Conservation (phyloP, 2,329 filamentous ascomycete genomes). For the Exophiala sp. region DNA sequence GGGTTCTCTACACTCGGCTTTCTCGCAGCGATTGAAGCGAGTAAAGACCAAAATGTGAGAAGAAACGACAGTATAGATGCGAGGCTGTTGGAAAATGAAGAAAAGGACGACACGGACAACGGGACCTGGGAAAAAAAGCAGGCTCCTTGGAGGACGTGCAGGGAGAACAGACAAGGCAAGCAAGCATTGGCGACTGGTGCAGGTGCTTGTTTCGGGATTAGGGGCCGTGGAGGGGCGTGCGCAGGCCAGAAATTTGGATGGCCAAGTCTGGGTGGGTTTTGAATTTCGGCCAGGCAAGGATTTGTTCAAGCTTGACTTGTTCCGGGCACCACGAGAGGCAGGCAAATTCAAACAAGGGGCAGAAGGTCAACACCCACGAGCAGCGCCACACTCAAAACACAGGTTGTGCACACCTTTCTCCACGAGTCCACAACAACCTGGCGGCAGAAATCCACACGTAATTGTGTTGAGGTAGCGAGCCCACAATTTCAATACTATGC, state of each 20-base stretch:
- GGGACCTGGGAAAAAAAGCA: slow-evolving; percentile 16
- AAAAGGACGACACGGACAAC: slow-evolving; percentile 12
- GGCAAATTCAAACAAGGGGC: slow-evolving; percentile 14
- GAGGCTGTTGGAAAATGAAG: slow-evolving; percentile 14
- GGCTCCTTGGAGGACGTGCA: slow-evolving; percentile 9
- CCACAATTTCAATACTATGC: not conserved
- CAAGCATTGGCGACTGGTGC: slow-evolving; percentile 7
- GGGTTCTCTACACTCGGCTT: slow-evolving; percentile 13
- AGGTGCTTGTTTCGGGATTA: slow-evolving; percentile 24
- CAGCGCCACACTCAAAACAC: slow-evolving; percentile 4
- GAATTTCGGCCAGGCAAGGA: slow-evolving; percentile 14
- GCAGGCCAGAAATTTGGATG: slow-evolving; percentile 17
- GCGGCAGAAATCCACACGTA: not conserved
- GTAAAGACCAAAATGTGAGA: slow-evolving; percentile 23
- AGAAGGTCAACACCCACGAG: not conserved
- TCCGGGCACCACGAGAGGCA: slow-evolving; percentile 4
- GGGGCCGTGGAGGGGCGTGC: slow-evolving; percentile 13
- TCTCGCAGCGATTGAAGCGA: slow-evolving; percentile 27
- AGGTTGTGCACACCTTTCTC: not conserved
- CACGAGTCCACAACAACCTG: not conserved
- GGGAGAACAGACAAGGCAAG: not conserved
- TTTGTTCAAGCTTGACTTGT: slow-evolving; percentile 7
- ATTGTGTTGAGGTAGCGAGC: not conserved
- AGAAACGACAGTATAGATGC: slow-evolving; percentile 28
- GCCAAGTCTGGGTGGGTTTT: slow-evolving; percentile 6